Base-by-base conservation (phyloP, 2,329 filamentous ascomycete genomes). In the Colletotrichum magnum region DNA sequence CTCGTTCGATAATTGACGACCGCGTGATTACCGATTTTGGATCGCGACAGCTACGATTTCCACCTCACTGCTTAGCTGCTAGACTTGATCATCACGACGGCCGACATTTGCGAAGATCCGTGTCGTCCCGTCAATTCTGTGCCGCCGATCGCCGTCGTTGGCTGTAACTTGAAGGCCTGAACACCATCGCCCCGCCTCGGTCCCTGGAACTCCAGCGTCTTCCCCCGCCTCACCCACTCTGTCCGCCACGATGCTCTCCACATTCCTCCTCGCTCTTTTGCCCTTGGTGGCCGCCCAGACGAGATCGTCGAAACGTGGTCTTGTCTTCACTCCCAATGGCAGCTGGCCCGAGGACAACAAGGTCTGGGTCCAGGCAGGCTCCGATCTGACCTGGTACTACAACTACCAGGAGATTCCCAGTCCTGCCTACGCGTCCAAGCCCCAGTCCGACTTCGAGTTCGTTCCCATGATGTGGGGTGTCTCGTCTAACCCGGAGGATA, bases 401-500 rank as follows among this genome's bases (percentile, higher is more conserved):
- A 95, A 95, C 83, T 96, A 95, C 79, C 79, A 81, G 28, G 75
- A 84, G 21, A 76, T 79, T 4, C 92, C 93, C 1, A 88, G 90
- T 0, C 71, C 84, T 0, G 81, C 81, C 50, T 91, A 86, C 76
- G 72, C 78, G 48, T 78, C 83, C 58, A 75, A 84, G 36, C 74
- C 85, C 0, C 87, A 90, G 73, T 81, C 83, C 15, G 79, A 85
- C 15, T 88, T 95, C 73, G 86, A 93, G 77, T 96, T 94, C 78
- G 90, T 95, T 1, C 93, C 93, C 58, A 94, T 94, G 93, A 87
- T 94, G 69, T 95, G 91, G 91, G 92, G 92, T 39, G 82, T 88
- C 10, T 81, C 83, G 4, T 68, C 79, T 0, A 76, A 84, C 65
- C 77, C 81, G 32, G 81, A 83, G 64, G 85, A 88, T 75, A 89